Base-by-base conservation (phyloP, 1,284 basidiomycete species). In the Cryptococcus maquisensis region DNA sequence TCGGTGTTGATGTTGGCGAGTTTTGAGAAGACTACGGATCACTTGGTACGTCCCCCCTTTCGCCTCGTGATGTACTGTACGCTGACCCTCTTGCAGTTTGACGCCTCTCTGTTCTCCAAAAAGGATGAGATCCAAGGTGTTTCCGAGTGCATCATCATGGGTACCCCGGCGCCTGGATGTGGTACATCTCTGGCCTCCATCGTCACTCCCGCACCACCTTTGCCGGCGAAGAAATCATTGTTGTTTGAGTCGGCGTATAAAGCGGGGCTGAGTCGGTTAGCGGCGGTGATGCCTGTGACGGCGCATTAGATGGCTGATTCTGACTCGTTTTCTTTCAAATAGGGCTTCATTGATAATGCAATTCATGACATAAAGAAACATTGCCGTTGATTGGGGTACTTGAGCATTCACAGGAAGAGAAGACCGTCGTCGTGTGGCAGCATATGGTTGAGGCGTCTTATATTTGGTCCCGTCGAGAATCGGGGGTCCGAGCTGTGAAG, bases 81-180 rank as follows among this genome's bases (percentile, higher is more conserved):
- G 52, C 57, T 68, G 52, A 62, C 38, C 5, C 16, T 47, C 2
- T 15, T 35, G 8, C 52, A 73, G 59, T 99, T 99, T 77, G 94
- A 99, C 69, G 96, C 96, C 1, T 90, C 96, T 4, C 87, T 96
- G 9, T 96, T 87, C 73, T 92, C 93, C 18, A 98, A 98, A 78
- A 92, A 86, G 52, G 96, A 99, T 70, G 84, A 83, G 54, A 96
- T 99, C 56, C 86, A 91, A 36, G 96, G 96, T 55, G 95, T 98
- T 0, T 97, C 93, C 18, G 96, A 99, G 76, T 97, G 94, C 73
- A 99, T 99, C 75, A 98, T 99, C 73, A 96, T 99, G 91, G 95
- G 96, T 35, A 97, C 96, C 67, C 88, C 94, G n/a, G 92, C 94
- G 0, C 87, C 92, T 20, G 88, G 86, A 61, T 94, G 94, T 68